Conservation (phyloP, 2,329 filamentous ascomycete genomes). For the Malbranchea cinnamomea region DNA sequence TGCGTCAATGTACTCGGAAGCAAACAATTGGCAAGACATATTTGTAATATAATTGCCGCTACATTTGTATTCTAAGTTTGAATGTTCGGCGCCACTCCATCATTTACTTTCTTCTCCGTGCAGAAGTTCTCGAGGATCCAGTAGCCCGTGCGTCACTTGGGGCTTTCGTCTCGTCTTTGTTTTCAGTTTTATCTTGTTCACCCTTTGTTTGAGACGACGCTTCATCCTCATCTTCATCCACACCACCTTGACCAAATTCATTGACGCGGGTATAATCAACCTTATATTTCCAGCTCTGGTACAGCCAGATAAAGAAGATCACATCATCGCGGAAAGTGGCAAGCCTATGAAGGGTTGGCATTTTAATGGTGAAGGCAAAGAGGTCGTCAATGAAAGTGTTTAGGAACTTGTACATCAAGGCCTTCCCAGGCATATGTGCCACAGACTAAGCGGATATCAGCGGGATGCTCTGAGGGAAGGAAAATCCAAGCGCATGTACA, state of each 20-base stretch:
- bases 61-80: too few relatives aligned
- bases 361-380: constrained; percentile 98
- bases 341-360: constrained; percentile 84
- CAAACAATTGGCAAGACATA: too few relatives aligned
- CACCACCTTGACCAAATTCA: constrained; percentile 96
- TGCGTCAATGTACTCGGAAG: too few relatives aligned
- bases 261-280: constrained; percentile 86
- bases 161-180: constrained; percentile 6
- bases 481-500: neutral
- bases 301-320: constrained; percentile 96
- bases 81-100: too few relatives aligned
- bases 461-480: too few relatives aligned
- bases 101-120: constrained; percentile 9
- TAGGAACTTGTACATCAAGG: constrained; percentile 96
- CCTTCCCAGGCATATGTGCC: constrained; percentile 90
- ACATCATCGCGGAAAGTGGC: constrained; percentile 89
- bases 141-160: constrained; percentile 7
- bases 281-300: constrained; percentile 86
- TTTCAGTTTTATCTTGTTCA: constrained; percentile 6
- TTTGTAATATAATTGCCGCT: too few relatives aligned
- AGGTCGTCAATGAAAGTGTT: constrained; percentile 99
- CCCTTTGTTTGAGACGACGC: constrained; percentile 22
- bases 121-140: constrained; percentile 4
- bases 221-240: constrained; percentile 54
- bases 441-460: constrained; percentile 40